Evolutionary conservation across 2,329 filamentous ascomycete species (phyloP), one percentile per base, ranked within the genome.

Genomic region (Fusarium metavorans): DNA sequence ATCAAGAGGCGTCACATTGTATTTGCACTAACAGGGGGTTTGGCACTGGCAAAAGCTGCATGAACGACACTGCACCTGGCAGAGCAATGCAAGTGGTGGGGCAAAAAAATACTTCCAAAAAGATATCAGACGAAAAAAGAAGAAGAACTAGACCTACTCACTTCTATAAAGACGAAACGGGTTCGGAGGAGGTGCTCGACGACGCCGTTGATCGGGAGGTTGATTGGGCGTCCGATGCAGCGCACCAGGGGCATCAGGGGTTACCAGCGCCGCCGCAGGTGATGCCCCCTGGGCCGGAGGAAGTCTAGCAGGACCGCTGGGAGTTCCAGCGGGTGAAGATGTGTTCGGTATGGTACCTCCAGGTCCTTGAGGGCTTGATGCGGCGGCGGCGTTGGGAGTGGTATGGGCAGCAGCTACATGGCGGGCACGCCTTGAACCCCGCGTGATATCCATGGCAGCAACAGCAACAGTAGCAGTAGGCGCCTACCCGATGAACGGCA

Each of bases 81-180:
- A 58, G 56, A 14, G 35, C 11, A 64, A 58, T 35, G 32, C 34
- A 63, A 62, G 43, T 34, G n/a, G 39, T 18, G 34, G n/a, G 37
- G 57, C 18, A 57, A 14, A 30, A 32, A 32, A n/a, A 27, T 39
- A 57, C 13, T 56, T 20, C 25, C 13, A 37, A 58, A 54, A 39
- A 41, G 8, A 14, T 56, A 48, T 48, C 8, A 23, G 43, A 48
- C 43, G 43, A 48, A 45, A 57, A 23, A 41, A 20, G 48, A 27
- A 37, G 23, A 39, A 39, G 41, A 34, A 25, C 8, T 30, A 25
- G 14, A 39, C 34, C 18, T 54, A 82, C 82, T 82, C 67, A 84
- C 82, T 79, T 74, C 81, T 78, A 61, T 83, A 82, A 3, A 83
- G 74, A 20, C 82, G 81, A 69, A 84, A 84, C 0, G 82, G 82